A percentile compares a stretch with the other conserved stretches of the same genome.
phyloP scores from a whole-genome alignment of 352 stramenopile species.

The Phytophthora vignae region DNA sequence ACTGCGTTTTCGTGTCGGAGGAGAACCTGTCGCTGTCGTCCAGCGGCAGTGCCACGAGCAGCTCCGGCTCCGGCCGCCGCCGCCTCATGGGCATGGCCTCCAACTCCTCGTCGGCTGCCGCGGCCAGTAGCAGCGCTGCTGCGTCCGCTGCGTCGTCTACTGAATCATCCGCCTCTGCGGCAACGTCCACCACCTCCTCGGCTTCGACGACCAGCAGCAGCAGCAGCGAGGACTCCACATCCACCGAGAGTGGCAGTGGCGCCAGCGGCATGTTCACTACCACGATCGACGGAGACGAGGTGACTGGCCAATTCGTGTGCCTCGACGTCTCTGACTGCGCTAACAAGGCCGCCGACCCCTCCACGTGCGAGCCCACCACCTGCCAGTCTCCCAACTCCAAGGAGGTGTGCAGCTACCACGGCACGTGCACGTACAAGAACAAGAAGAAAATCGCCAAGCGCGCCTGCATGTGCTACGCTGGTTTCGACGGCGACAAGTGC shows the following conservation, averaged over 20 bases:
- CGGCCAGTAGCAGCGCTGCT: constrained; percentile 13
- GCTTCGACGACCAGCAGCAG: constrained; percentile 8
- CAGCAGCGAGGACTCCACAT: constrained; percentile 26
- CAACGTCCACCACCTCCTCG: constrained; percentile 10
- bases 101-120: constrained; percentile 18
- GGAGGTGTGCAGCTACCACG: constrained; percentile 70
- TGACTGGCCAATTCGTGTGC: constrained; percentile 66
- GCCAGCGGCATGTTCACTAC: constrained; percentile 55
- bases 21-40: constrained; percentile 40
- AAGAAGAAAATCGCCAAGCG: constrained; percentile 68
- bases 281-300: constrained; percentile 56
- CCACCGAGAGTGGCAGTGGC: constrained; percentile 35
- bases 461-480: constrained; percentile 60
- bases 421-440: constrained; percentile 76
- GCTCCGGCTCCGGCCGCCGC: constrained; percentile 26
- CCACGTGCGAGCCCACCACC: constrained; percentile 42
- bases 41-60: constrained; percentile 27
- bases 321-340: constrained; percentile 67
- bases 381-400: constrained; percentile 55
- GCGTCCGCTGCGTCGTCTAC: background rate
- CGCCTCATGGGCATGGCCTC: constrained; percentile 29
- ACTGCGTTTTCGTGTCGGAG: constrained; percentile 85
- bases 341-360: constrained; percentile 61
- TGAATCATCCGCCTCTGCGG: constrained; percentile 9
- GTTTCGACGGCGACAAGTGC: constrained; percentile 60